Percentiles rank a stretch among this genome's conserved stretches.
Evolutionary conservation across 768 basidiomycete genomes (phyloP).

Genomic region (Aureoboletus auriporus): DNA sequence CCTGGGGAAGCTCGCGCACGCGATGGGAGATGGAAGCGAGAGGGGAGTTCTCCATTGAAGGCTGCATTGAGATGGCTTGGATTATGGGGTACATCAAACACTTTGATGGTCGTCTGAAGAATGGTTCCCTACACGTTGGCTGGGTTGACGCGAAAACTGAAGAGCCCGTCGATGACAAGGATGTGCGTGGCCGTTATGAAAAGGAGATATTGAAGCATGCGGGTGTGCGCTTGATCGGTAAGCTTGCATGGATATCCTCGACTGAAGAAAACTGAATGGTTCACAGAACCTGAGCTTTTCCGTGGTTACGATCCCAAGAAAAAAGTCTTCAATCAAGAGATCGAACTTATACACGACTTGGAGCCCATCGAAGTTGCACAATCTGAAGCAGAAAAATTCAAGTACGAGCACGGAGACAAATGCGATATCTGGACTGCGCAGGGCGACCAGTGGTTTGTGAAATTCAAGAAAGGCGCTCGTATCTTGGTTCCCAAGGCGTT

Average conservation of each 20-base stretch:
- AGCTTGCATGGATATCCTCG: slow-evolving; percentile 19
- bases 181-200: slow-evolving; percentile 90
- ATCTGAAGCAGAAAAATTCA: slow-evolving; percentile 91
- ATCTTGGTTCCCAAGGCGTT: slow-evolving; percentile 93
- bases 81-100: slow-evolving; percentile 99
- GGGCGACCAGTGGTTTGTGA: slow-evolving; percentile 95
- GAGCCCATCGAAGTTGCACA: slow-evolving; percentile 93
- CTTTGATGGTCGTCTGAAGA: slow-evolving; percentile 94
- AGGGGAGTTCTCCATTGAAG: slow-evolving; percentile 96
- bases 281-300: slow-evolving; percentile 92
- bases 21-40: slow-evolving; percentile 99
- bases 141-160: slow-evolving; percentile 95
- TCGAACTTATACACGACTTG: slow-evolving; percentile 93
- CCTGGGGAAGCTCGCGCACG: slow-evolving; percentile 97
- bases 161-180: slow-evolving; percentile 97
- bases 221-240: slow-evolving; percentile 92
- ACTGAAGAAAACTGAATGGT: slow-evolving; percentile 11
- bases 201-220: slow-evolving; percentile 88
- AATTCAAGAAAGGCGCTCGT: slow-evolving; percentile 97
- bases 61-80: slow-evolving; percentile 99
- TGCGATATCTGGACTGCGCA: slow-evolving; percentile 92
- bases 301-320: slow-evolving; percentile 96
- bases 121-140: slow-evolving; percentile 89
- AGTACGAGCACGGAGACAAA: slow-evolving; percentile 93
- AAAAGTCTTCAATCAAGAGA: slow-evolving; percentile 96